phyloP scores from a whole-genome alignment of 495 filamentous ascomycete species.

The Entonaema liquescens region DNA sequence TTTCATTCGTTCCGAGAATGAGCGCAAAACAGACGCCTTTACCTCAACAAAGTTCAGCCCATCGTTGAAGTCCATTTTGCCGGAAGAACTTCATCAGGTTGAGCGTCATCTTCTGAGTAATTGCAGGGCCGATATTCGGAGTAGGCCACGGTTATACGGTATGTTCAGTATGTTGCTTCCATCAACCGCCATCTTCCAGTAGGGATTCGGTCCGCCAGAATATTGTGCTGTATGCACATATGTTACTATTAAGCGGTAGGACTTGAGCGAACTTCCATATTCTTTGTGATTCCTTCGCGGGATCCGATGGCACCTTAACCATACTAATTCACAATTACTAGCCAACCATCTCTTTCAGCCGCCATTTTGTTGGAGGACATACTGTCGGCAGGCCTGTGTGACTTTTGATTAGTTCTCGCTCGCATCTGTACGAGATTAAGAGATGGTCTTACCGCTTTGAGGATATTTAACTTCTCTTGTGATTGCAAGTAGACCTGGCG shows the following conservation, averaged over 20 bases:
- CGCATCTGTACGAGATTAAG: neutral
- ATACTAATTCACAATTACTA: neutral
- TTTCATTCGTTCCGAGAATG: conserved; percentile 30
- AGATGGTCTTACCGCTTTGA: conserved; percentile 71
- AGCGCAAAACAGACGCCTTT: conserved; percentile 17
- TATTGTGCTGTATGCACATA: conserved; percentile 18
- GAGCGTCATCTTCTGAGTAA: conserved; percentile 25
- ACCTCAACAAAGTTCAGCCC: conserved; percentile 22
- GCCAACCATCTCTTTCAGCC: conserved; percentile 25
- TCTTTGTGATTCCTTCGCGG: conserved; percentile 22
- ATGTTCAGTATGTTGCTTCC: conserved; percentile 14
- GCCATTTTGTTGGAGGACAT: conserved; percentile 51
- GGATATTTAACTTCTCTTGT: conserved; percentile 72
- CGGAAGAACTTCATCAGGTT: conserved; percentile 18
- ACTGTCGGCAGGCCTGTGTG: conserved; percentile 58
- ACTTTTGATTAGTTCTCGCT: conserved; percentile 37
- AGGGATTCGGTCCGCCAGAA: conserved; percentile 31
- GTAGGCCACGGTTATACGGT: conserved; percentile 3
- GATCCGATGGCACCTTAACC: conserved; percentile 21
- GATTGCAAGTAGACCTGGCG: conserved; percentile 82
- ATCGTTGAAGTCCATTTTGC: conserved; percentile 18
- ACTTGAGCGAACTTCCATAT: conserved; percentile 7
- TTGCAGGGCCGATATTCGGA: conserved; percentile 34
- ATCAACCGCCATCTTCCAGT: conserved; percentile 18
- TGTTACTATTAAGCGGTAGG: conserved; percentile 22